Evolutionary conservation across 1,284 basidiomycete genomes (phyloP).

Genomic region (Coniophora puteana): DNA sequence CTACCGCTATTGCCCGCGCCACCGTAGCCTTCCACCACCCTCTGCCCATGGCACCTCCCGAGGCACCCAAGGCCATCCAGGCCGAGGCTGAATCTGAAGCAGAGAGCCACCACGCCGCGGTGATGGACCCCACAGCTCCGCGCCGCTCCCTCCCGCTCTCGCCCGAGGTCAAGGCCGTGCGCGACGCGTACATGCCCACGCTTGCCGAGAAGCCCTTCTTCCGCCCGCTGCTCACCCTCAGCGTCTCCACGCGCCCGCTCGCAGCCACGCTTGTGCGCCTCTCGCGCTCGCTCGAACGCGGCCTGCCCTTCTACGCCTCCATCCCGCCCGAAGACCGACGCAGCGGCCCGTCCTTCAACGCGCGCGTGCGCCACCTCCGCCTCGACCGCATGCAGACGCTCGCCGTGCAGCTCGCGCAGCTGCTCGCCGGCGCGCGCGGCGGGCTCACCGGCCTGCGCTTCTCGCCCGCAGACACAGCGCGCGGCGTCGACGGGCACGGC

Average conservation of each 20-base stretch:
- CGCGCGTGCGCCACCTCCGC: conserved; percentile 34
- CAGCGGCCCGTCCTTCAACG: conserved; percentile 25
- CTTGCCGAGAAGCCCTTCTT: conserved; percentile 32
- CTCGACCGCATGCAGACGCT: conserved; percentile 32
- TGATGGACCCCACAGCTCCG: no score
- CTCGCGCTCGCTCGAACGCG: conserved; percentile 27
- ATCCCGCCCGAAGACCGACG: conserved; percentile 32
- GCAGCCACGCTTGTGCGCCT: conserved; percentile 34
- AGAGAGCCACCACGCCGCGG: no score
- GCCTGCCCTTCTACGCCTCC: conserved; percentile 33
- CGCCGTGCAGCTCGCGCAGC: conserved; percentile 16
- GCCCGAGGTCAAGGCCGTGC: conserved; percentile 8
- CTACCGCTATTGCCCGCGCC: conserved; percentile 5
- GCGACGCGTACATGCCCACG: conserved; percentile 27
- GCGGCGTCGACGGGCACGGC: conserved; percentile 32
- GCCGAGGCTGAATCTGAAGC: not conserved
- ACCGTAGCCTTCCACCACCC: conserved; percentile 2
- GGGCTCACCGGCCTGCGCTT: conserved; percentile 34
- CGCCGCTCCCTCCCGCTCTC: not conserved
- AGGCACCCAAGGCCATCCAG: not conserved
- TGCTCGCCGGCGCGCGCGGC: conserved; percentile 30
- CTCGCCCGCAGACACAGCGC: conserved; percentile 22
- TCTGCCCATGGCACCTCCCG: not conserved
- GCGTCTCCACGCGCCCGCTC: conserved; percentile 40
- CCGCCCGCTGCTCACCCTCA: conserved; percentile 38